Percentiles rank a stretch among this genome's conserved stretches.
phyloP scores from a whole-genome alignment of 805 yeast species.

The Yarrowia sp. region DNA sequence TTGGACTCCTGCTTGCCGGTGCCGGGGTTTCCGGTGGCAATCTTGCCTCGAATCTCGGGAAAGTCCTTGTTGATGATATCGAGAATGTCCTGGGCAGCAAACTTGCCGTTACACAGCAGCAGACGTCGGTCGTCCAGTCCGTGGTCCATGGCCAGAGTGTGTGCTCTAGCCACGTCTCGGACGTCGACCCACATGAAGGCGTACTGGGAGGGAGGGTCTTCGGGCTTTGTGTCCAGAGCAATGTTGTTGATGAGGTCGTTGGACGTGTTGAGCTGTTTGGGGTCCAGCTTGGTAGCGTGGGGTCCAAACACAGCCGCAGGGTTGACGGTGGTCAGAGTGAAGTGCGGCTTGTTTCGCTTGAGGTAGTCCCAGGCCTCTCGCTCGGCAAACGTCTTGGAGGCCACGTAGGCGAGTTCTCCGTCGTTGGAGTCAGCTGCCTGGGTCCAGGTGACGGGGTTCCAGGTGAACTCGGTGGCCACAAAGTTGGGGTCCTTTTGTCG shows the following conservation, averaged over 20 bases:
- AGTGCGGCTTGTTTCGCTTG: slow-evolving; percentile 33
- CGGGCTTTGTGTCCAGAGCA: neutral
- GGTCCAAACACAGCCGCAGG: slow-evolving; percentile 40
- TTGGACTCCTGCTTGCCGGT: neutral
- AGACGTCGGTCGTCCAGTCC: slow-evolving; percentile 31
- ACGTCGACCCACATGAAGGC: slow-evolving; percentile 45
- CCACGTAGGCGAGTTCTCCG: slow-evolving; percentile 33
- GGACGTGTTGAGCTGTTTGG: slow-evolving; percentile 38
- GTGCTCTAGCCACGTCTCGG: slow-evolving; percentile 60
- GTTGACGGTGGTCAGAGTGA: slow-evolving; percentile 33
- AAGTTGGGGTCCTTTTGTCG: slow-evolving; percentile 30
- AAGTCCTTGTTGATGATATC: slow-evolving; percentile 27
- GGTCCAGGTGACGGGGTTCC: slow-evolving; percentile 41
- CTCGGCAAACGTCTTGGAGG: slow-evolving; percentile 56
- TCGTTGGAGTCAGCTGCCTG: slow-evolving; percentile 24
- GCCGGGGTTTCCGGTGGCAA: neutral
- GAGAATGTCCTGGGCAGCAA: slow-evolving; percentile 27
- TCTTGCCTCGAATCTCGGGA: slow-evolving; percentile 1
- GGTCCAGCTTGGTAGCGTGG: slow-evolving; percentile 33
- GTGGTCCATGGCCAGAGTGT: slow-evolving; percentile 46
- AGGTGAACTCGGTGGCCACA: slow-evolving; percentile 38
- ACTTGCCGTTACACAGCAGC: slow-evolving; percentile 30
- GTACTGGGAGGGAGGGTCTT: slow-evolving; percentile 28
- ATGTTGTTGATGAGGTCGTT: slow-evolving; percentile 17
- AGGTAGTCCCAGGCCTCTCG: slow-evolving; percentile 53